Conservation (phyloP, 768 basidiomycete genomes). For the Suillus placidus region DNA sequence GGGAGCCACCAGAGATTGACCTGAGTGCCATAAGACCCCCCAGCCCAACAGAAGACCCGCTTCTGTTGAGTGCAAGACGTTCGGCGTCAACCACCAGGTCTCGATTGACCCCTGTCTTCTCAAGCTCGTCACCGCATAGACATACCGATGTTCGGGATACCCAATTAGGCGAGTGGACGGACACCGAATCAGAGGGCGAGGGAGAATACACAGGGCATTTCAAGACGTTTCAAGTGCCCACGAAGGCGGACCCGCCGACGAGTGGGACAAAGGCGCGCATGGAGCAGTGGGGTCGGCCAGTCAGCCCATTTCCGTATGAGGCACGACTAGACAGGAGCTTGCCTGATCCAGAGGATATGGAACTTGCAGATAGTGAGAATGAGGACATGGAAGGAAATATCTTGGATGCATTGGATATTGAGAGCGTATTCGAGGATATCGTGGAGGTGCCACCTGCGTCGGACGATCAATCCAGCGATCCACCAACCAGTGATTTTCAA, state of each 20-base stretch:
- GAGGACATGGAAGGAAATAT: conserved; percentile 17
- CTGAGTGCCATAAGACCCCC: conserved; percentile 66
- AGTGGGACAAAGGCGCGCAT: conserved; percentile 51
- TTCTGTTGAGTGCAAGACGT: conserved; percentile 55
- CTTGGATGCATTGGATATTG: conserved; percentile 7
- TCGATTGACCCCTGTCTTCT: conserved; percentile 41
- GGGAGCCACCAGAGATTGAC: conserved; percentile 67
- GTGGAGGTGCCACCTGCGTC: conserved; percentile 8
- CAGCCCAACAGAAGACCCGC: conserved; percentile 76
- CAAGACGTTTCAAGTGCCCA: conserved; percentile 55
- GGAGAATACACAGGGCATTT: conserved; percentile 74
- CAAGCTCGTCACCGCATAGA: conserved; percentile 34
- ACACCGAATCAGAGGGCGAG: conserved; percentile 34
- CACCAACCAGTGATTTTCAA: background rate
- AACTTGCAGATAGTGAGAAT: conserved; percentile 8
- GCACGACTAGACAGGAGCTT: conserved; percentile 35
- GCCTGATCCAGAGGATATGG: conserved; percentile 7
- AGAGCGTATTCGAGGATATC: conserved; percentile 1
- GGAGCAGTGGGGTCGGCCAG: conserved; percentile 68
- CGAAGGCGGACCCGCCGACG: conserved; percentile 67
- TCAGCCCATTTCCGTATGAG: conserved; percentile 63
- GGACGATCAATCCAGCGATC: background rate
- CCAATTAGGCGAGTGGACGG: conserved; percentile 12
- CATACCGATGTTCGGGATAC: conserved; percentile 23
- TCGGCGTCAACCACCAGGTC: conserved; percentile 31